phyloP scores from a whole-genome alignment of 1,139 yeast genomes.

The Scheffersomyces illinoinensis region DNA sequence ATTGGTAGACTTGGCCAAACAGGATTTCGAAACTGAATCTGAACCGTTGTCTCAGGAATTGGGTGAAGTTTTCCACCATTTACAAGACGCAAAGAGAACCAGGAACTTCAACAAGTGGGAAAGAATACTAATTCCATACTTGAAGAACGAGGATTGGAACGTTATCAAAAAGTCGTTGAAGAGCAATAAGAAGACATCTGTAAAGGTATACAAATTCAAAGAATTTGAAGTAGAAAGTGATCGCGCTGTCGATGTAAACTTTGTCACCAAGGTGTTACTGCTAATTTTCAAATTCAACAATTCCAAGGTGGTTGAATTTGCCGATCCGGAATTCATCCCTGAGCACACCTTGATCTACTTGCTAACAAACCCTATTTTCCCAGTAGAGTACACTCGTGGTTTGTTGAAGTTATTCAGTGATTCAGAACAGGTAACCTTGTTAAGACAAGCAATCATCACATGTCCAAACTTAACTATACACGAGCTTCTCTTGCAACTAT shows the following conservation, averaged over 20 bases:
- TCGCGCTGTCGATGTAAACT: conserved; percentile 61
- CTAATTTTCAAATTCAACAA: conserved; percentile 37
- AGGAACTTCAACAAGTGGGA: conserved; percentile 31
- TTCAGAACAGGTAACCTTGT: conserved; percentile 53
- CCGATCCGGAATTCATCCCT: conserved; percentile 40
- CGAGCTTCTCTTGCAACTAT: conserved; percentile 58
- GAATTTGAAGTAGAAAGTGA: conserved; percentile 68
- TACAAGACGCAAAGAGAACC: conserved; percentile 18
- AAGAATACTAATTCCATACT: conserved; percentile 31
- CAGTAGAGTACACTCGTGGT: conserved; percentile 55
- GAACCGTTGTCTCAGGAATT: conserved; percentile 20
- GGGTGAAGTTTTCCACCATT: conserved; percentile 21
- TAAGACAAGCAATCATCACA: conserved; percentile 79
- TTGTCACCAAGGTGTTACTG: conserved; percentile 51
- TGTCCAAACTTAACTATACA: conserved; percentile 67
- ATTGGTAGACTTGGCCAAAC: conserved; percentile 19
- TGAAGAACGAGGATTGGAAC: conserved; percentile 31
- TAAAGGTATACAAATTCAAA: conserved; percentile 24
- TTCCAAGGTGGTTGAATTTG: conserved; percentile 18
- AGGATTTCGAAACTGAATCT: conserved; percentile 20
- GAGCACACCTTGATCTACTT: conserved; percentile 68
- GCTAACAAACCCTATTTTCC: conserved; percentile 85
- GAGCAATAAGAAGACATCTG: conserved; percentile 10
- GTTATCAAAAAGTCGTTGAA: conserved; percentile 19
- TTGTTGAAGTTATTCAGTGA: conserved; percentile 49